Evolutionary conservation across 768 basidiomycete species (phyloP), one percentile per base, ranked within the genome.

Genomic region (Neoboletus magnificus): DNA sequence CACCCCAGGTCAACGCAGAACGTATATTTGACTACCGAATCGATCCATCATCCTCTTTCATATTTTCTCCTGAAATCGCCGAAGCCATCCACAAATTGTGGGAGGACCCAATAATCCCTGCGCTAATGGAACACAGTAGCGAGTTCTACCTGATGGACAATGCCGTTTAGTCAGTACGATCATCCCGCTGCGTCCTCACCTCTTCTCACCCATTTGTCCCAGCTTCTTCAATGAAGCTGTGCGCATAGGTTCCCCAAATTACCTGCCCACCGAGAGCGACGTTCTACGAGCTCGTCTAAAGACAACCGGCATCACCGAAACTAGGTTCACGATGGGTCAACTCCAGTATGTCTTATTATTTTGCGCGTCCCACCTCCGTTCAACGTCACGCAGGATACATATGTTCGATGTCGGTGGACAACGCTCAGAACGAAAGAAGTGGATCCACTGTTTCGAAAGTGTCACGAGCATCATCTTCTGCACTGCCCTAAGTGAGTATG

Each of bases 81-180:
- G 75, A 81, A 29, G 86, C 87, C 8, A 86, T 90, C 40, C 76
- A 81, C 56, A 75, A 87, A 42, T 71, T 90, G 1, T 86, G 85
- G 85, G 79, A 83, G 52, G 88, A 91, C 65, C 82, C 84, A 12
- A 79, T 86, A 50, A 82, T 85, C 1, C 54, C 65, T 4, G 69
- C 71, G 11, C 66, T 82, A 11, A 78, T 82, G 77, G 79, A 81
- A 32, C 83, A 85, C 59, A 74, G 76, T 22, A 83, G 77, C 67
- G 86, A 93, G 52, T 96, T 96, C 64, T 95, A 96, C 67, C 76
- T 97, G 15, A 96, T 95, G 92, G 95, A 97, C 67, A 90, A 84
- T n/a, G 95, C 95, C 0, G 78, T 79, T 42, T 96, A 96, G 91
- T 92, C 62, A 67, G 89, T 81, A 12, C 25, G 10, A 23, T 40